Conservation (phyloP, 1,284 basidiomycete species). For the Malassezia vespertilionis region DNA sequence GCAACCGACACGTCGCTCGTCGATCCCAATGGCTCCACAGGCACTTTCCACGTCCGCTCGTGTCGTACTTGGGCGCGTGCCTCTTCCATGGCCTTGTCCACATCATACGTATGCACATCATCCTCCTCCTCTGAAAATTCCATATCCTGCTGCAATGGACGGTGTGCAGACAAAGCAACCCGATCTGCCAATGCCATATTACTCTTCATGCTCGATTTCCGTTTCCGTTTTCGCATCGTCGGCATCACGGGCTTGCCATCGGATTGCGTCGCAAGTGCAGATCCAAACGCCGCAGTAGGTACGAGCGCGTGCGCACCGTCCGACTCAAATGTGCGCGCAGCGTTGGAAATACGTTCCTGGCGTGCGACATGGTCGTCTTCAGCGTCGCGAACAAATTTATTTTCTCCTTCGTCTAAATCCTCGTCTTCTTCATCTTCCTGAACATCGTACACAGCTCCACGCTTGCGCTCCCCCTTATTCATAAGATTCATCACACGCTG, state of each 20-base stretch:
- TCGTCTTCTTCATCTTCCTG: constrained; percentile 32
- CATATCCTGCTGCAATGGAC: too few relatives aligned
- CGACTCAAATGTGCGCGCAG: constrained; percentile 8
- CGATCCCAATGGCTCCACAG: background rate
- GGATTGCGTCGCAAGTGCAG: constrained; percentile 33
- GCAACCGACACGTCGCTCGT: constrained; percentile 1
- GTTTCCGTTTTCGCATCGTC: constrained; percentile 26
- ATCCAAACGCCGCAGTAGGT: constrained; percentile 19
- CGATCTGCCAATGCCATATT: too few relatives aligned
- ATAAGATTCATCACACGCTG: constrained; percentile 28
- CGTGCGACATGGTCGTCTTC: constrained; percentile 1
- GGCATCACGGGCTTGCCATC: constrained; percentile 30
- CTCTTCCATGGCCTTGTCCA: constrained; percentile 6
- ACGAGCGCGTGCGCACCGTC: background rate
- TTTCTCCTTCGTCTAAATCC: constrained; percentile 19
- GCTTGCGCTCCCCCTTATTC: constrained; percentile 10
- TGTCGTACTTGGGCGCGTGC: background rate
- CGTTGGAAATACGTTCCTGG: constrained; percentile 9
- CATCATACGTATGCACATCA: constrained; percentile 10
- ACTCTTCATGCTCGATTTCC: too few relatives aligned
- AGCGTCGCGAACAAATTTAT: constrained; percentile 21
- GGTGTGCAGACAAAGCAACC: too few relatives aligned
- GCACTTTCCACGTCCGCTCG: background rate
- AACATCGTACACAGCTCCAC: constrained; percentile 22
- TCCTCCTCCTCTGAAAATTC: too few relatives aligned